Evolutionary conservation across 1,139 yeast genomes (phyloP).

Genomic region (Wickerhamiella pararugosa): DNA sequence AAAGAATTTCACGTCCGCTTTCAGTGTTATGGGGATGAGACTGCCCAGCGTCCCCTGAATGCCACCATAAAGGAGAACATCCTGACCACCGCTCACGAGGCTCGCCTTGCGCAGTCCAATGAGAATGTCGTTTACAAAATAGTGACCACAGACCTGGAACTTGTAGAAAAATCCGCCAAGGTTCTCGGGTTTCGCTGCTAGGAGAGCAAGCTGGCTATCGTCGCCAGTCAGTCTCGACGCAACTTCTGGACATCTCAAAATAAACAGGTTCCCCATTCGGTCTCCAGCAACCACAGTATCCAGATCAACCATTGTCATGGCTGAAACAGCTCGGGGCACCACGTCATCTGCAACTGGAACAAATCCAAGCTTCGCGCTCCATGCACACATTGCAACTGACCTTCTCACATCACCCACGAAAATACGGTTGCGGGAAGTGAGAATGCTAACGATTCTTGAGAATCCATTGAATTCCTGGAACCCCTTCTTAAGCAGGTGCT

Average conservation of each 20-base stretch:
- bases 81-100: slow-evolving; percentile 46
- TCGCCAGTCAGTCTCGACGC: slow-evolving; percentile 27
- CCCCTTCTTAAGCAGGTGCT: slow-evolving; percentile 60
- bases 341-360: slow-evolving; percentile 57
- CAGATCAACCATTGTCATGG: slow-evolving; percentile 46
- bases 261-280: slow-evolving; percentile 71
- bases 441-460: slow-evolving; percentile 35
- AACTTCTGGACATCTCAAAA: slow-evolving; percentile 38
- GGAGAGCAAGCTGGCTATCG: slow-evolving; percentile 24
- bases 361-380: slow-evolving; percentile 35
- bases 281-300: slow-evolving; percentile 80
- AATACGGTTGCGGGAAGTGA: slow-evolving; percentile 42
- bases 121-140: slow-evolving; percentile 55
- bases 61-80: slow-evolving; percentile 56
- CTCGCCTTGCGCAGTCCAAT: slow-evolving; percentile 43
- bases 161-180: slow-evolving; percentile 43
- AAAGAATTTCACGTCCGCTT: slow-evolving; percentile 49
- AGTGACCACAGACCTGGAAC: slow-evolving; percentile 42
- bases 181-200: slow-evolving; percentile 9
- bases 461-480: slow-evolving; percentile 25
- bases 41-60: slow-evolving; percentile 71
- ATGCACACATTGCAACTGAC: slow-evolving; percentile 46
- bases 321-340: slow-evolving; percentile 50
- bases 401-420: slow-evolving; percentile 54
- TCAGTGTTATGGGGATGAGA: slow-evolving; percentile 49